These are phyloP conservation scores for Candida tropicalis DNA, from an alignment of 1,139 yeast species.

Conservation along the genomic window DNA sequence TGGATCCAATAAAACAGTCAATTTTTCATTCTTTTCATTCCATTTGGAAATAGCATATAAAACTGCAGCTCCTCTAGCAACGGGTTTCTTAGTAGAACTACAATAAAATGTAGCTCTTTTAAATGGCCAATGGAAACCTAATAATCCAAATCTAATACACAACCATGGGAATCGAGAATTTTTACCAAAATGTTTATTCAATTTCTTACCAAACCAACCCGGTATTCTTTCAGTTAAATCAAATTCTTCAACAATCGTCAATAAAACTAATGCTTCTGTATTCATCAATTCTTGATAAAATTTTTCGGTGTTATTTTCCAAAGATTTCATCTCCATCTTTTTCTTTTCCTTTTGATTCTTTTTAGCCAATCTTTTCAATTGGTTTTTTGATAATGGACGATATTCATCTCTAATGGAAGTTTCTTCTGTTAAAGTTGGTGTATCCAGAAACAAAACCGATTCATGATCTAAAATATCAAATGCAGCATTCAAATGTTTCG, in stretches of 20 bases:
- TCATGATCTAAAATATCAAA: slow-evolving; percentile 38
- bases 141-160: slow-evolving; percentile 40
- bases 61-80: slow-evolving; percentile 44
- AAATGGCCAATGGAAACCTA: slow-evolving; percentile 53
- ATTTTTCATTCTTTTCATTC: slow-evolving; percentile 31
- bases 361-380: slow-evolving; percentile 33
- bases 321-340: slow-evolving; percentile 17
- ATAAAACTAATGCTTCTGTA: slow-evolving; percentile 45
- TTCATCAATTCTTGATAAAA: slow-evolving; percentile 36
- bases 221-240: slow-evolving; percentile 38
- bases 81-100: slow-evolving; percentile 38
- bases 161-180: slow-evolving; percentile 30
- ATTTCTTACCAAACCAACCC: slow-evolving; percentile 28
- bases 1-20: slow-evolving; percentile 42
- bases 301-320: slow-evolving; percentile 20
- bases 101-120: slow-evolving; percentile 43
- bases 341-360: slow-evolving; percentile 23
- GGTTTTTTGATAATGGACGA: slow-evolving; percentile 37
- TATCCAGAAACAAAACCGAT: slow-evolving; percentile 25
- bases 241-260: slow-evolving; percentile 38
- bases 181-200: slow-evolving; percentile 31
- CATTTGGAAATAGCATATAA: slow-evolving; percentile 39
- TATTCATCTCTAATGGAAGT: slow-evolving; percentile 17
- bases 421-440: slow-evolving; percentile 9
- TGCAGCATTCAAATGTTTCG: slow-evolving; percentile 26